Conservation (phyloP, 2,329 filamentous ascomycete species). For the Cladophialophora carrionii region DNA sequence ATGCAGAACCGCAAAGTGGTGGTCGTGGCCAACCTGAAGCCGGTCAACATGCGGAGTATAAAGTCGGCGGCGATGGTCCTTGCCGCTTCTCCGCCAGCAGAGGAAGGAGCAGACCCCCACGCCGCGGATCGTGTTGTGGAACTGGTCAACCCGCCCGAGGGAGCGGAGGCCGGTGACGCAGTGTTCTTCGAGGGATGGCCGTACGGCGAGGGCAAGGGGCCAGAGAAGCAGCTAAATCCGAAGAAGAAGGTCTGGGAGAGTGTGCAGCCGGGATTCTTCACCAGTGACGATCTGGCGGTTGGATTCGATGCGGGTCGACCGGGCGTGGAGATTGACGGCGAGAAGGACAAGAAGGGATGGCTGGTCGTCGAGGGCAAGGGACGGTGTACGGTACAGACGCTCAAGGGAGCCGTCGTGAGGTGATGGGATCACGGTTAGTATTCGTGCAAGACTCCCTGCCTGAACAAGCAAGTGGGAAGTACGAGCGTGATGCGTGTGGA, state of each 20-base stretch:
- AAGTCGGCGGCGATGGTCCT: constrained; percentile 87
- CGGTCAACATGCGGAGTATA: constrained; percentile 96
- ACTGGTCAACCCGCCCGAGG: constrained; percentile 80
- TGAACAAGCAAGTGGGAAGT: background rate
- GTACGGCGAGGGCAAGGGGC: constrained; percentile 67
- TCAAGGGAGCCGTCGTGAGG: constrained; percentile 68
- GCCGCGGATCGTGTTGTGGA: constrained; percentile 76
- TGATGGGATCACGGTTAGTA: constrained; percentile 9
- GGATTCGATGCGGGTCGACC: constrained; percentile 81
- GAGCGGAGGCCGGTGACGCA: constrained; percentile 77
- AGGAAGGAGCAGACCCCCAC: constrained; percentile 83
- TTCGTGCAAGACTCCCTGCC: background rate
- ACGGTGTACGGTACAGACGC: constrained; percentile 77
- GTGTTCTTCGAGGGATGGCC: constrained; percentile 91
- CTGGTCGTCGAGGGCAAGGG: constrained; percentile 76
- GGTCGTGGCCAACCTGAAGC: constrained; percentile 96
- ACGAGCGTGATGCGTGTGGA: background rate
- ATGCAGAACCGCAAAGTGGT: constrained; percentile 97
- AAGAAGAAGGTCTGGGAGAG: constrained; percentile 99
- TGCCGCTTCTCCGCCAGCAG: constrained; percentile 75
- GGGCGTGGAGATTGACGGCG: constrained; percentile 58
- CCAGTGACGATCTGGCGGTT: constrained; percentile 77
- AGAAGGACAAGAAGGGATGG: constrained; percentile 60
- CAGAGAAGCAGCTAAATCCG: constrained; percentile 90
- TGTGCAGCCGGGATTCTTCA: constrained; percentile 94